phyloP scores from a whole-genome alignment of 2,329 filamentous ascomycete species.

The Fusarium duplospermum region DNA sequence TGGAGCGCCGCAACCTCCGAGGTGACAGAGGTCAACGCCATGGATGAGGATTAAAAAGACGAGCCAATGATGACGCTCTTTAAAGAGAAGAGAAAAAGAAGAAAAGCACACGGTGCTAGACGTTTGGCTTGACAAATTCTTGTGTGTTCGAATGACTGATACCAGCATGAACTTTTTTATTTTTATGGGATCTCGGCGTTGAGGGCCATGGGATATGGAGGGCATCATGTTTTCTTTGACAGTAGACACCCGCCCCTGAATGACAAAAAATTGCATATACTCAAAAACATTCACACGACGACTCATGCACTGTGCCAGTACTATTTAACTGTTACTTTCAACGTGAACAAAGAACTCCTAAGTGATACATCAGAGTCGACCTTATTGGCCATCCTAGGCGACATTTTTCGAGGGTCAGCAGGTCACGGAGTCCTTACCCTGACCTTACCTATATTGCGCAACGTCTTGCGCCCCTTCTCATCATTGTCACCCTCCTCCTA shows the following conservation, averaged over 20 bases:
- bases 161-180: conserved; percentile 48
- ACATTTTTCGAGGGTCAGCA: conserved; percentile 46
- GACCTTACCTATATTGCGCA: conserved; percentile 60
- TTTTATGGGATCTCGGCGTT: conserved; percentile 51
- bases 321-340: conserved; percentile 17
- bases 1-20: conserved; percentile 70
- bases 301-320: background rate
- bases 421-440: conserved; percentile 63
- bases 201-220: conserved; percentile 47
- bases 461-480: conserved; percentile 31
- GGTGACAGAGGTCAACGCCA: conserved; percentile 66
- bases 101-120: conserved; percentile 41
- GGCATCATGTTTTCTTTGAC: conserved; percentile 47
- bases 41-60: conserved; percentile 47
- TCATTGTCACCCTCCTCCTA: conserved; percentile 15
- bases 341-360: conserved; percentile 38
- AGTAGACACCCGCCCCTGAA: conserved; percentile 40
- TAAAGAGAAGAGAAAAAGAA: background rate
- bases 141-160: conserved; percentile 49
- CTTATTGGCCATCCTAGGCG: conserved; percentile 29
- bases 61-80: conserved; percentile 11
- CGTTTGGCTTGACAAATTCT: conserved; percentile 40
- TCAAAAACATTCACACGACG: conserved; percentile 23
- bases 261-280: conserved; percentile 33
- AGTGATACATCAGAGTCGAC: conserved; percentile 40